Evolutionary conservation across 352 stramenopile genomes (phyloP), one percentile per base, ranked within the genome.

Genomic region (Phytophthora fragariae): DNA sequence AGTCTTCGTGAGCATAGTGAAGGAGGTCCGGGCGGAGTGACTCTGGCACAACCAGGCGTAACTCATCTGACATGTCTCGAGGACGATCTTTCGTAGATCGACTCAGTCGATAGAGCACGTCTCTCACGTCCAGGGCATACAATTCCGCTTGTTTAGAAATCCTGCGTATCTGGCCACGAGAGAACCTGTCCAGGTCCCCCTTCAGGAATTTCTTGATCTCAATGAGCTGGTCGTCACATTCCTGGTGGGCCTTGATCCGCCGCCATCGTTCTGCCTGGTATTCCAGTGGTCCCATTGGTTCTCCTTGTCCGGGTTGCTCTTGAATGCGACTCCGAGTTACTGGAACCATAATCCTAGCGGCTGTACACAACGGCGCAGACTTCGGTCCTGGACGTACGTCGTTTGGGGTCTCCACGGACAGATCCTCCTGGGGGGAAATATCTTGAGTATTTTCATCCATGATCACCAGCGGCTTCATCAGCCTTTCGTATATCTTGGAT

Each of bases 231-330:
- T 6, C 1, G 46, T 57, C 59, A 10, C 2, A 6, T 3, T 66
- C 46, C 15, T 66, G 49, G 12, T 66, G 60, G 1, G 12, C 19
- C 15, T 52, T 50, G n/a, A 66, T 52, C 6, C 59, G 31, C 15
- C 47, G 29, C 60, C 60, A 66, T 2, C 60, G 10, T 41, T 66
- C 47, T 4, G 46, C 47, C 31, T 66, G 59, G 6, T 37, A 65
- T 6, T 65, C 46, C 0, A 57, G 1, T 5, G 46, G 46, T 1
- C 33, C 29, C 27, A 57, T 49, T 3, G 59, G 4, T 2, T 44
- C 15, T 3, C 12, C 10, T n/a, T 12, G 12, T 2, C 6, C 10
- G 5, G 1, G 0, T 6, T 17, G 11, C 0, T 17, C 37, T 44
- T 33, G 2, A 11, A 9, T 5, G 3, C 12, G 55, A 21, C 55